Percentiles rank a stretch among this genome's conserved stretches.
phyloP scores from a whole-genome alignment of 2,329 filamentous ascomycete genomes.

The Gaeumannomyces sp. region DNA sequence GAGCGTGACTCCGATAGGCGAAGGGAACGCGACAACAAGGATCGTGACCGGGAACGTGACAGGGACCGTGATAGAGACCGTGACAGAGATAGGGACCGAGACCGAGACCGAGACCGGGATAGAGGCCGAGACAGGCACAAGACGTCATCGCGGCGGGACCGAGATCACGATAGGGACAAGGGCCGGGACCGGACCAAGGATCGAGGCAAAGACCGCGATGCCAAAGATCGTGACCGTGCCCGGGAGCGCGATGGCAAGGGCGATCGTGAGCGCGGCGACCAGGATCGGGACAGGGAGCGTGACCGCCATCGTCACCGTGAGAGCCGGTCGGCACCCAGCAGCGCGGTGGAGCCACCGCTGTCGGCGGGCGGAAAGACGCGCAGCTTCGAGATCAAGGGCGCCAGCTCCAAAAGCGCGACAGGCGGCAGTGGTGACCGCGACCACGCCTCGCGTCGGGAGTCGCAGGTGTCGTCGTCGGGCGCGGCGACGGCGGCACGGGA shows the following conservation, averaged over 20 bases:
- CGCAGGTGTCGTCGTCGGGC: conserved; percentile 26
- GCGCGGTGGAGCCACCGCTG: neutral
- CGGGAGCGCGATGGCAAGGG: conserved; percentile 24
- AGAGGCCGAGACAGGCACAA: conserved; percentile 34
- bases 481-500: conserved; percentile 33
- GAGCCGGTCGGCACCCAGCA: neutral
- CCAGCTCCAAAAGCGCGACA: conserved; percentile 17
- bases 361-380: conserved; percentile 1
- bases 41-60: neutral
- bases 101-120: conserved; percentile 15
- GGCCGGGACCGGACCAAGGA: conserved; percentile 25
- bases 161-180: conserved; percentile 30
- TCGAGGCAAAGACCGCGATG: conserved; percentile 30
- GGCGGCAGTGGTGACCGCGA: neutral
- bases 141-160: conserved; percentile 35
- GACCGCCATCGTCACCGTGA: conserved; percentile 17
- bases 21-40: conserved; percentile 1
- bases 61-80: neutral
- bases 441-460: conserved; percentile 20
- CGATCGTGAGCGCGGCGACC: conserved; percentile 8
- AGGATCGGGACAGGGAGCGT: conserved; percentile 21
- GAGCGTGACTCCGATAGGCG: conserved; percentile 44
- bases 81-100: conserved; percentile 7
- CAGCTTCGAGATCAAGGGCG: conserved; percentile 32
- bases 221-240: conserved; percentile 20